Evolutionary conservation across 1,284 basidiomycete species (phyloP).

Genomic region (Microbotryum violaceum): DNA sequence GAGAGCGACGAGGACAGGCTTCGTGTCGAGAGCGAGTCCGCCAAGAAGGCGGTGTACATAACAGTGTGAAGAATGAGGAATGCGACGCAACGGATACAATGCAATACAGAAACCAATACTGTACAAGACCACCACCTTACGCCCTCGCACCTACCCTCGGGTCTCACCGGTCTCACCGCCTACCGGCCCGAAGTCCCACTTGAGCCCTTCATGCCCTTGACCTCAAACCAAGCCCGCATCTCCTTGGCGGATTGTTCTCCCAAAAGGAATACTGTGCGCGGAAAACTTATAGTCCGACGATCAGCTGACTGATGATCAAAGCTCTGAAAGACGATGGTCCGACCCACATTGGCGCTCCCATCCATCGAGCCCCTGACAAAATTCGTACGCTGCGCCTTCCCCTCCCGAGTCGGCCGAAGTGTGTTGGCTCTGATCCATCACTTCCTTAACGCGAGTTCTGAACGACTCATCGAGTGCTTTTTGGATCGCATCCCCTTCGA

Average conservation of each 20-base stretch:
- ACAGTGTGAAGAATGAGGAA: too few species aligned
- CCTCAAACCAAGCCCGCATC: slow-evolving; percentile 32
- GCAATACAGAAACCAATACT: too few species aligned
- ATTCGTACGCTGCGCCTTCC: slow-evolving; percentile 34
- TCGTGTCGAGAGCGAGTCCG: too few species aligned
- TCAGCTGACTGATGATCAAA: too few species aligned
- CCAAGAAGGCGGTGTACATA: too few species aligned
- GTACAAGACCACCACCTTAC: too few species aligned
- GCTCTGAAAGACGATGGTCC: background rate
- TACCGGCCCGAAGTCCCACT: too few species aligned
- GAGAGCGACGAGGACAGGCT: too few species aligned
- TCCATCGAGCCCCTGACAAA: slow-evolving; percentile 34
- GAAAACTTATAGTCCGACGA: background rate
- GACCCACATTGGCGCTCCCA: slow-evolving; percentile 38
- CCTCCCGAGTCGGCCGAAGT: slow-evolving; percentile 29
- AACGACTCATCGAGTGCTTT: slow-evolving; percentile 31
- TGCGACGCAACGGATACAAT: too few species aligned
- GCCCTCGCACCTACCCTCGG: too few species aligned
- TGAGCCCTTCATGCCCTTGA: slow-evolving; percentile 11
- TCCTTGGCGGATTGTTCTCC: slow-evolving; percentile 33
- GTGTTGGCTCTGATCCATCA: slow-evolving; percentile 38
- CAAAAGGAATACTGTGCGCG: slow-evolving; percentile 29
- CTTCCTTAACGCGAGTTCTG: slow-evolving; percentile 31
- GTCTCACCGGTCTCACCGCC: too few species aligned
- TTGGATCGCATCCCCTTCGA: slow-evolving; percentile 31